Evolutionary conservation across 1,284 basidiomycete species (phyloP), one percentile per base, ranked within the genome.

Genomic region (Sporisorium sorghi): DNA sequence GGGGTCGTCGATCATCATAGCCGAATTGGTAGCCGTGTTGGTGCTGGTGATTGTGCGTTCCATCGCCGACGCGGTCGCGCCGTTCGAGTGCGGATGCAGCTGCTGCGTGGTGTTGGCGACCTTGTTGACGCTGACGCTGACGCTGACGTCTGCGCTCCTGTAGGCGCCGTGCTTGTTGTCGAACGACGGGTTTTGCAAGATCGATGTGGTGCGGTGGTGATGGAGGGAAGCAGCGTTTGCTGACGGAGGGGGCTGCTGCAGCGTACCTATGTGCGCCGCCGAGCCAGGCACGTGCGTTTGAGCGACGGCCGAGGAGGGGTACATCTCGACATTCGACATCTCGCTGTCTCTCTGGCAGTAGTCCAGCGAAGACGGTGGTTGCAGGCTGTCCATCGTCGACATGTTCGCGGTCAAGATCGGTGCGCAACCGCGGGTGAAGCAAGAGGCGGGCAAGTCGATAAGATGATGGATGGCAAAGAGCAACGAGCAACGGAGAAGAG

Each of bases 181-280:
- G 39, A 57, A 58, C 17, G 67, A 47, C 23, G 57, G 56, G 14
- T 61, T 67, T 10, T 56, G 52, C 21, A 56, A 48, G 42, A 62
- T 48, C 1, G 60, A 40, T 5, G 60, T 21, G 30, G 37, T 46
- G 15, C 49, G 43, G 1, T 59, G 60, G 23, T 48, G 60, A 28
- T 44, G 52, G 23, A 40, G 26, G 8, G 26, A 21, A 32, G 21
- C 8, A 10, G 43, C 52, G 28, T 44, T 30, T 40, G 53, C 37
- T 32, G 42, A 19, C 12, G 67, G 49, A 46, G 66, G 66, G 46
- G 66, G 66, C 19, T 69, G 66, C n/a, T 70, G 60, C 26, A 70
- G 53, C 9, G 60, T 28, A 26, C 58, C 55, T 3, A 61, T 37
- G 35, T 46, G 44, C 5, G 35, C 39, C 39, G 52, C 53, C 21